Evolutionary conservation across 1,139 yeast genomes (phyloP).

Genomic region (Candida pseudoviswanathii): DNA sequence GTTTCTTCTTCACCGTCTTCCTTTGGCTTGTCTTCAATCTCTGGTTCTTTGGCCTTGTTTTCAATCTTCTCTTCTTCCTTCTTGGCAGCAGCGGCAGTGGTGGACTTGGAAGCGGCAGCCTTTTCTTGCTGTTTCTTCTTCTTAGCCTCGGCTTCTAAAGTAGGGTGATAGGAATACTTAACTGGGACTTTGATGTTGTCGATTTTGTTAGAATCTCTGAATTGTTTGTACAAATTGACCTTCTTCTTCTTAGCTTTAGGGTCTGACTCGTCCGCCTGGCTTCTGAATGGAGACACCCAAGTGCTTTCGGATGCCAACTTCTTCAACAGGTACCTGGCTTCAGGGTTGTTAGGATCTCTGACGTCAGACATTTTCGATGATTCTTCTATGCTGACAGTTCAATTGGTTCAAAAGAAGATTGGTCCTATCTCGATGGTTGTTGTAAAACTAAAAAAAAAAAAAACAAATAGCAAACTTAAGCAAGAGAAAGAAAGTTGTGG

Average conservation of each 20-base stretch:
- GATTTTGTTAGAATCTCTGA: constrained; percentile 38
- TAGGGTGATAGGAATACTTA: constrained; percentile 45
- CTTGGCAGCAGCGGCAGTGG: constrained; percentile 22
- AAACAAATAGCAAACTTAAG: background rate
- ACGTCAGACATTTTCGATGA: constrained; percentile 17
- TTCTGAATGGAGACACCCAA: constrained; percentile 59
- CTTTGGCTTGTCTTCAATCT: constrained; percentile 9
- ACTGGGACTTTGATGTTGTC: constrained; percentile 41
- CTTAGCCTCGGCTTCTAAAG: constrained; percentile 37
- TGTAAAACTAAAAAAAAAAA: background rate
- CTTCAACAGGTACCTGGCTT: constrained; percentile 31
- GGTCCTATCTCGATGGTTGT: background rate
- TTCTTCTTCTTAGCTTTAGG: constrained; percentile 24
- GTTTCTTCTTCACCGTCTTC: constrained; percentile 9
- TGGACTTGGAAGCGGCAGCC: constrained; percentile 17
- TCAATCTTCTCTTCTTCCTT: constrained; percentile 16
- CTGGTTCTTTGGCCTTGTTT: constrained; percentile 13
- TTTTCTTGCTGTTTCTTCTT: constrained; percentile 17
- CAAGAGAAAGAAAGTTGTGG: background rate
- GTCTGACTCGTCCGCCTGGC: constrained; percentile 18
- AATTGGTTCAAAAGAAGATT: background rate
- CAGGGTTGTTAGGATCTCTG: constrained; percentile 16
- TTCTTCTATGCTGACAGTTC: background rate
- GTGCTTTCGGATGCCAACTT: constrained; percentile 38
- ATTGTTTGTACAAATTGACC: constrained; percentile 33